Percentiles rank a stretch among this genome's conserved stretches.
Conservation (phyloP, 495 filamentous ascomycete genomes). For the Pseudevernia furfuracea region DNA sequence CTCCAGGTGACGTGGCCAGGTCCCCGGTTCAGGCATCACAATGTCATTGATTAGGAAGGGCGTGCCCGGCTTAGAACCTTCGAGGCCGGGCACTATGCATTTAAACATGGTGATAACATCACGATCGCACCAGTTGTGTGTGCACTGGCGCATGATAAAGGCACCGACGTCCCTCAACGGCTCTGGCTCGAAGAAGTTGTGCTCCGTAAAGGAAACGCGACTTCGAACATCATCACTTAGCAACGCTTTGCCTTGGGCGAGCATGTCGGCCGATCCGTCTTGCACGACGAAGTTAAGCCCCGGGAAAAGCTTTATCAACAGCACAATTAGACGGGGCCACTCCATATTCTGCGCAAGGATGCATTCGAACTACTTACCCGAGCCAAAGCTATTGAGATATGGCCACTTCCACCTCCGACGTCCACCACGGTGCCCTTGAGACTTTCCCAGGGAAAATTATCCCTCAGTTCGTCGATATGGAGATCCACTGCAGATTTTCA, state of each 20-base stretch:
- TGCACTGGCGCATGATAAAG: conserved; percentile 30
- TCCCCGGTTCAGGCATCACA: conserved; percentile 24
- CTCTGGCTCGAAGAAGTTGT: conserved; percentile 33
- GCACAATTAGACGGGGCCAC: conserved; percentile 16
- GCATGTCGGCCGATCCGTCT: conserved; percentile 25
- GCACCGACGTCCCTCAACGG: conserved; percentile 21
- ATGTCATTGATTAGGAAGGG: conserved; percentile 34
- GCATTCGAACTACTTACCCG: too few relatives aligned
- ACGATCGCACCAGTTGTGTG: conserved; percentile 29
- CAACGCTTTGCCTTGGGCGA: conserved; percentile 21
- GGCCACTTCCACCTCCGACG: conserved; percentile 33
- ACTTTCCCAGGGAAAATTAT: conserved; percentile 24
- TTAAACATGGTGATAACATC: conserved; percentile 30
- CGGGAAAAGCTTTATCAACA: conserved; percentile 5
- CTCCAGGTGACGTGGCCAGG: conserved; percentile 10
- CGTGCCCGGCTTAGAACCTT: conserved; percentile 23
- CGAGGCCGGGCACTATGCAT: conserved; percentile 26
- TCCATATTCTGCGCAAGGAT: too few relatives aligned
- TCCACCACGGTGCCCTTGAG: conserved; percentile 32
- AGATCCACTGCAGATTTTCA: conserved; percentile 4
- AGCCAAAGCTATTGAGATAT: conserved; percentile 24
- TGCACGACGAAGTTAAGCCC: conserved; percentile 32
- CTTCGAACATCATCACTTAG: conserved; percentile 11
- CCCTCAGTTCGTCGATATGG: conserved; percentile 16
- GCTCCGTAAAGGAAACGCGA: conserved; percentile 26